Percentiles rank a stretch among this genome's conserved stretches.
Conservation (phyloP, 192 early-diverging fungal species). For the Linnemannia schmuckeri region DNA sequence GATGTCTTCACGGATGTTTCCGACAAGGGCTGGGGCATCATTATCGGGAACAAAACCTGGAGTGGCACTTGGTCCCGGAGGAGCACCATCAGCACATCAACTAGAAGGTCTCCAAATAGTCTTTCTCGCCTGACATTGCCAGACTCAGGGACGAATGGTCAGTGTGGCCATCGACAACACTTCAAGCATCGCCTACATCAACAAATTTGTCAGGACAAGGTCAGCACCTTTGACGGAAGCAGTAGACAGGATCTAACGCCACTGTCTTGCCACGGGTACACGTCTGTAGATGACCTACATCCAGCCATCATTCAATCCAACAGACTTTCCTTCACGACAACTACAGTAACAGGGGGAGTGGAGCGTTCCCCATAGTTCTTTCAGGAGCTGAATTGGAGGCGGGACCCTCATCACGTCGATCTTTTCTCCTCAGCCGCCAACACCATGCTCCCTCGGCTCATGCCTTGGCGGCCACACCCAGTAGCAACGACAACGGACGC, state of each 20-base stretch:
- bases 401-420: constrained; percentile 25
- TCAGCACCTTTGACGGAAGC: constrained; percentile 16
- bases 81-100: constrained; percentile 30
- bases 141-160: constrained; percentile 16
- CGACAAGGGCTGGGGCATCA: constrained; percentile 37
- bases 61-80: constrained; percentile 26
- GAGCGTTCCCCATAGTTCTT: constrained; percentile 5
- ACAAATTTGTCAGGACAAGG: constrained; percentile 37
- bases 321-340: constrained; percentile 31
- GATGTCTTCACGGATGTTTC: constrained; percentile 45
- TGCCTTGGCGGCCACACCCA: constrained; percentile 35
- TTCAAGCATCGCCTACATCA: constrained; percentile 34
- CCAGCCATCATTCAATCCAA: constrained; percentile 27
- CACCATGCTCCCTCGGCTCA: constrained; percentile 14
- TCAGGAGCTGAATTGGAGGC: neutral
- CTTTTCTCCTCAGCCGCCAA: constrained; percentile 23
- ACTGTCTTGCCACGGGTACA: constrained; percentile 14
- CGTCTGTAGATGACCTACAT: constrained; percentile 9
- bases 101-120: constrained; percentile 12
- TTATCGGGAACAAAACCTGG: neutral
- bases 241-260: constrained; percentile 3
- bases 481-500: constrained; percentile 1
- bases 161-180: constrained; percentile 33
- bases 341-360: constrained; percentile 32
- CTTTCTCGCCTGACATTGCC: neutral